Evolutionary conservation across 2,329 filamentous ascomycete species (phyloP).

Genomic region (Monilinia laxa): DNA sequence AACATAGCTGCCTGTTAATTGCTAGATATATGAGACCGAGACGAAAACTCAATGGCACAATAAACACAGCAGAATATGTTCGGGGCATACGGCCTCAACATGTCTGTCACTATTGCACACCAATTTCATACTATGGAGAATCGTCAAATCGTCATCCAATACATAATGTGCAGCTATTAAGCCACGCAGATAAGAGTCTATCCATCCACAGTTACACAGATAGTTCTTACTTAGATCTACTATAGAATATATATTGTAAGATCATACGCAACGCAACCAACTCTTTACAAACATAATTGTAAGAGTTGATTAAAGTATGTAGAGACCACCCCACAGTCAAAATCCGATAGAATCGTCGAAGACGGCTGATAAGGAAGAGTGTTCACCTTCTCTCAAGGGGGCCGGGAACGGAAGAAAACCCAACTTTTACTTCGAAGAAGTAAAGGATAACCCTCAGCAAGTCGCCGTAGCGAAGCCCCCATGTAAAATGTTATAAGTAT

Average conservation of each 20-base stretch:
- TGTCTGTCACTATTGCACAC: background rate
- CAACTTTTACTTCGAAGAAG: slow-evolving; percentile 34
- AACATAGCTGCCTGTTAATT: background rate
- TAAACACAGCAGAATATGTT: background rate
- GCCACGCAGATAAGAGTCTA: background rate
- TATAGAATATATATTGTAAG: too few species aligned
- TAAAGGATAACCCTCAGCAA: slow-evolving; percentile 44
- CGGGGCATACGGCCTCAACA: background rate
- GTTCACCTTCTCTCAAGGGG: slow-evolving; percentile 43
- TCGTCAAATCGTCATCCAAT: background rate
- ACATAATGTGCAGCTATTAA: too few species aligned
- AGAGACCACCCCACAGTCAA: slow-evolving; percentile 48
- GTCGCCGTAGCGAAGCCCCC: slow-evolving; percentile 44
- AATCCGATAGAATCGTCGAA: slow-evolving; percentile 41
- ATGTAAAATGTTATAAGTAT: slow-evolving; percentile 42
- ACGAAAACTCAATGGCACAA: background rate
- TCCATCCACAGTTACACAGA: too few species aligned
- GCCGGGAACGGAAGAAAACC: slow-evolving; percentile 47
- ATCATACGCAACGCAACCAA: too few species aligned
- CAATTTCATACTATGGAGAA: background rate
- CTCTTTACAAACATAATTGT: too few species aligned
- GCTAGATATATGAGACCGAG: background rate
- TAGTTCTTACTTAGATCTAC: too few species aligned
- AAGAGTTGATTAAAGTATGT: slow-evolving; percentile 35
- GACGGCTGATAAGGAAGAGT: slow-evolving; percentile 47